Evolutionary conservation across 495 filamentous ascomycete genomes (phyloP).

Genomic region (Neurospora sp.): DNA sequence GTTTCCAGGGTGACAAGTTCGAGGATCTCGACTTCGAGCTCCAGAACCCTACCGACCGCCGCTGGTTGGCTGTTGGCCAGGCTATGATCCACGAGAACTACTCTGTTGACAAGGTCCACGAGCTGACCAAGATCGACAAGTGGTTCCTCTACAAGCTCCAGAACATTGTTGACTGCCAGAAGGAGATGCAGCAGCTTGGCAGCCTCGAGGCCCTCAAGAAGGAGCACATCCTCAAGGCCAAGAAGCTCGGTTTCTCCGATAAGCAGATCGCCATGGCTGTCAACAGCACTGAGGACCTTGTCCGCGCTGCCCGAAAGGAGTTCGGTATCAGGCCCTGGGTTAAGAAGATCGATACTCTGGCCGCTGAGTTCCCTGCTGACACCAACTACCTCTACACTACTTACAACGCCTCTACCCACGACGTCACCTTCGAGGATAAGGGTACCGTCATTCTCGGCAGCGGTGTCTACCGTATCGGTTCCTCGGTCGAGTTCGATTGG

Average conservation of each 20-base stretch:
- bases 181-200: conserved; percentile 78
- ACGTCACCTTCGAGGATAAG: conserved; percentile 92
- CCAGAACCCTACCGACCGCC: conserved; percentile 82
- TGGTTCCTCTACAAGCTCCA: conserved; percentile 98
- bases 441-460: conserved; percentile 82
- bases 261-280: conserved; percentile 88
- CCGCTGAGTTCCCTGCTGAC: conserved; percentile 94
- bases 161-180: conserved; percentile 85
- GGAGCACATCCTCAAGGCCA: conserved; percentile 78
- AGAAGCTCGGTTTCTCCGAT: conserved; percentile 97
- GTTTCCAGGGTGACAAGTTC: conserved; percentile 93
- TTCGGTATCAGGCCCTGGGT: conserved; percentile 86
- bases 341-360: conserved; percentile 96
- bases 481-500: conserved; percentile 98
- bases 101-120: conserved; percentile 79
- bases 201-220: conserved; percentile 78
- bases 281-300: conserved; percentile 76
- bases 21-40: conserved; percentile 86
- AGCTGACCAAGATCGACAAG: conserved; percentile 90
- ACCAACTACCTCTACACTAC: conserved; percentile 98
- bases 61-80: conserved; percentile 95
- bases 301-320: conserved; percentile 72
- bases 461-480: conserved; percentile 94
- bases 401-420: conserved; percentile 93
- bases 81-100: conserved; percentile 96